A percentile compares a stretch with the other conserved stretches of the same genome.
Evolutionary conservation across 2,329 filamentous ascomycete species (phyloP).

Genomic region (Alternaria postmessia): DNA sequence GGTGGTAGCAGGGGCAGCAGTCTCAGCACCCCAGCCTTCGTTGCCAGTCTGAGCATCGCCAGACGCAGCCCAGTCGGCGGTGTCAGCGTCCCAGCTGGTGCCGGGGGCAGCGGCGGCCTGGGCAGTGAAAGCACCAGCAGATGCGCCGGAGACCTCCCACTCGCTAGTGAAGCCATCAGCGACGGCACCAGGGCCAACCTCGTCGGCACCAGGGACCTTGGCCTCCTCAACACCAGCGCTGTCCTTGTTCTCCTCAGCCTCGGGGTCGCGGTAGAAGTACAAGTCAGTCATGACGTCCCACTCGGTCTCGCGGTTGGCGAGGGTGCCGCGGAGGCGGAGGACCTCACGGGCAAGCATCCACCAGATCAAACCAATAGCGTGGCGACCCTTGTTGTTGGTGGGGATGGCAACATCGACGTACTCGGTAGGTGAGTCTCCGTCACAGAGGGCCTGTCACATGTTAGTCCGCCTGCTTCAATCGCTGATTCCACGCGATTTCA

Average conservation of each 20-base stretch:
- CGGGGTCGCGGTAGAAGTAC: slow-evolving; percentile 99
- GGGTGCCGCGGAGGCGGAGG: slow-evolving; percentile 96
- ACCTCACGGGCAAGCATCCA: slow-evolving; percentile 99
- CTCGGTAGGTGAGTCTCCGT: slow-evolving; percentile 99
- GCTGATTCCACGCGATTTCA: neutral
- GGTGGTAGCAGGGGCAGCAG: slow-evolving; percentile 44
- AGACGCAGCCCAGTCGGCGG: slow-evolving; percentile 73
- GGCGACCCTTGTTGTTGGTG: slow-evolving; percentile 99
- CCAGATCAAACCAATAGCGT: slow-evolving; percentile 98
- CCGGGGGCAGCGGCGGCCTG: slow-evolving; percentile 67
- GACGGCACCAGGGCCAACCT: slow-evolving; percentile 80
- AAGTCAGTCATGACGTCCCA: slow-evolving; percentile 99
- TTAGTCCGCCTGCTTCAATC: slow-evolving; percentile 12
- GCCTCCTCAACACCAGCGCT: slow-evolving; percentile 78
- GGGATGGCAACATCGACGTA: slow-evolving; percentile 99
- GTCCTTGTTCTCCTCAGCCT: slow-evolving; percentile 99
- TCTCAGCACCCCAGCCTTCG: slow-evolving; percentile 61
- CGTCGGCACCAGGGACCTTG: slow-evolving; percentile 84
- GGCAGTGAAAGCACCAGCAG: slow-evolving; percentile 68
- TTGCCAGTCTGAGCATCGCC: slow-evolving; percentile 55
- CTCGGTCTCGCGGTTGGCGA: slow-evolving; percentile 92
- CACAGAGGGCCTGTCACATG: slow-evolving; percentile 76
- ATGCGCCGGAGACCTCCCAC: slow-evolving; percentile 80
- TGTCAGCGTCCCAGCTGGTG: slow-evolving; percentile 71
- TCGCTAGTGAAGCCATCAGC: slow-evolving; percentile 82